These are phyloP conservation scores for Teunomyces panamensis DNA, from an alignment of 805 yeast genomes.

Conservation along the genomic window DNA sequence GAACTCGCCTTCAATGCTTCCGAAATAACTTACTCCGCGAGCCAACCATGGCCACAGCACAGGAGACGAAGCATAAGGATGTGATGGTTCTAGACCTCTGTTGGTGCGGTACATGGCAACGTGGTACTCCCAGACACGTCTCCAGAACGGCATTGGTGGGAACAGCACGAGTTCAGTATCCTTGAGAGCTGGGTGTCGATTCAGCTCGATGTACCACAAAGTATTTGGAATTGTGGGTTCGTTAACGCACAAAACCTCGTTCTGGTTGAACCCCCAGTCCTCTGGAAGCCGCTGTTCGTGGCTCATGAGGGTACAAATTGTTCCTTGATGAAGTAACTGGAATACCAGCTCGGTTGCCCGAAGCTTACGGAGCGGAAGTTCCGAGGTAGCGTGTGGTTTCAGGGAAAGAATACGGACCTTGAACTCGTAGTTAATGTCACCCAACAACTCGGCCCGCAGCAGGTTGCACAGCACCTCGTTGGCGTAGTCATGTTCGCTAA, in stretches of 20 bases:
- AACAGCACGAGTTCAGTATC: slow-evolving; percentile 19
- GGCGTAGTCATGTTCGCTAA: slow-evolving; percentile 87
- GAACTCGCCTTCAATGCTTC: slow-evolving; percentile 27
- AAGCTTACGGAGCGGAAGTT: slow-evolving; percentile 34
- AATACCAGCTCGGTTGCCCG: slow-evolving; percentile 67
- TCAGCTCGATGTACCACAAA: slow-evolving; percentile 71
- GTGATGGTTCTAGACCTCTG: slow-evolving; percentile 25
- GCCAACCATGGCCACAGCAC: slow-evolving; percentile 58
- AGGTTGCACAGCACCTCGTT: slow-evolving; percentile 78
- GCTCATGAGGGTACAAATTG: slow-evolving; percentile 70
- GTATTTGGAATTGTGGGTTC: slow-evolving; percentile 67
- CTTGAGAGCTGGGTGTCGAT: slow-evolving; percentile 50
- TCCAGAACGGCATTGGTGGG: slow-evolving; percentile 40
- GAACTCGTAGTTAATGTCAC: slow-evolving; percentile 71
- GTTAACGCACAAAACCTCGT: slow-evolving; percentile 84
- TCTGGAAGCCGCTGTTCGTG: slow-evolving; percentile 73
- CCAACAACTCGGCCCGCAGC: slow-evolving; percentile 50
- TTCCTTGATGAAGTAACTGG: slow-evolving; percentile 62
- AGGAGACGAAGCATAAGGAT: slow-evolving; percentile 50
- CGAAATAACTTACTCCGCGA: slow-evolving; percentile 61
- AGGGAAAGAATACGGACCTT: slow-evolving; percentile 47
- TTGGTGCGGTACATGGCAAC: slow-evolving; percentile 46
- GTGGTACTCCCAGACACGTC: slow-evolving; percentile 56
- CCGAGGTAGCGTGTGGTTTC: slow-evolving; percentile 30
- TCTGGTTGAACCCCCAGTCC: slow-evolving; percentile 74